Evolutionary conservation across 1,284 basidiomycete species (phyloP).

Genomic region (Boletus albobrunnescens): DNA sequence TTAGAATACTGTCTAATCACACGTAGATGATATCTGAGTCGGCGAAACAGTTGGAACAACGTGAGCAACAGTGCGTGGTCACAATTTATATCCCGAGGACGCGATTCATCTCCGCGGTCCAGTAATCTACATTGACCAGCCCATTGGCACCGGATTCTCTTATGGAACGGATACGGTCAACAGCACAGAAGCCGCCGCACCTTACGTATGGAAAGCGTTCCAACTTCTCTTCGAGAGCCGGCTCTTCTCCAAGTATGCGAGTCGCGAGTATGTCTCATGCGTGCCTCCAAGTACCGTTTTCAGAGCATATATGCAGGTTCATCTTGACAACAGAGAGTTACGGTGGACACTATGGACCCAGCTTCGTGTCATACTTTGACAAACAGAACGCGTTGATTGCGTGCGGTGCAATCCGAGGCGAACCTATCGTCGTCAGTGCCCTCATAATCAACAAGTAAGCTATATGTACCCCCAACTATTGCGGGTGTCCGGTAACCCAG

Average conservation of each 20-base stretch:
- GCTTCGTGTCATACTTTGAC: slow-evolving; percentile 62
- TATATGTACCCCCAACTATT: neutral
- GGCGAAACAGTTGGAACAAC: slow-evolving; percentile 60
- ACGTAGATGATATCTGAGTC: neutral
- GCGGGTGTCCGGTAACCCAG: neutral
- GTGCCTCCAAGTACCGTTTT: neutral
- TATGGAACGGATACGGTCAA: slow-evolving; percentile 51
- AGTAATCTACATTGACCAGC: slow-evolving; percentile 78
- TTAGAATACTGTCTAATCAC: slow-evolving; percentile 4
- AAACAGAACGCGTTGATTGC: slow-evolving; percentile 58
- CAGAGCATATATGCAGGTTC: slow-evolving; percentile 39
- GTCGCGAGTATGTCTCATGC: slow-evolving; percentile 45
- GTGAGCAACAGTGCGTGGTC: slow-evolving; percentile 54
- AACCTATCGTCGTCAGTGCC: slow-evolving; percentile 42
- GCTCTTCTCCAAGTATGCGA: slow-evolving; percentile 54
- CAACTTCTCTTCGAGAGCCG: slow-evolving; percentile 65
- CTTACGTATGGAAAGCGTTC: slow-evolving; percentile 58
- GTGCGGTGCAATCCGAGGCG: slow-evolving; percentile 44
- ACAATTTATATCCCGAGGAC: neutral
- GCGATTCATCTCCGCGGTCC: neutral
- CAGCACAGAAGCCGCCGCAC: slow-evolving; percentile 48
- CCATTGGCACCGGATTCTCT: slow-evolving; percentile 66
- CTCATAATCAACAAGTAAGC: slow-evolving; percentile 52
- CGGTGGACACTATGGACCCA: slow-evolving; percentile 65
- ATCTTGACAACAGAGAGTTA: slow-evolving; percentile 66